phyloP scores from a whole-genome alignment of 805 yeast genomes.

The Wickerhamomyces bisporus region DNA sequence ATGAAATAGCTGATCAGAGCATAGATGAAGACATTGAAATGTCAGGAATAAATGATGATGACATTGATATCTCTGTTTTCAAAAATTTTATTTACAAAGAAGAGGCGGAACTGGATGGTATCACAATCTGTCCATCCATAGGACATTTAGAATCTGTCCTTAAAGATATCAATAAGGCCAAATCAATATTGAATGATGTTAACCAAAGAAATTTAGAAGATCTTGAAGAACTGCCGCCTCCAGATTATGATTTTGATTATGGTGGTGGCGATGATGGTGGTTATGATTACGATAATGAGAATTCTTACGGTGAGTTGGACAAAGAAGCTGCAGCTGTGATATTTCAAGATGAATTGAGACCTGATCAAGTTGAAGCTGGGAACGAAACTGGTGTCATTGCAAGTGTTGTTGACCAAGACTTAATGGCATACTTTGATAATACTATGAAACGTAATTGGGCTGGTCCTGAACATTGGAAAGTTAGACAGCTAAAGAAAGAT shows the following conservation, averaged over 20 bases:
- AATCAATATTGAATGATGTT: constrained; percentile 36
- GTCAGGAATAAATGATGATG: constrained; percentile 18
- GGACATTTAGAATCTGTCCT: constrained; percentile 53
- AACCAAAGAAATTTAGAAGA: constrained; percentile 25
- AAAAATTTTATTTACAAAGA: constrained; percentile 24
- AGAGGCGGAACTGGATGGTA: constrained; percentile 24
- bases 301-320: constrained; percentile 20
- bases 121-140: constrained; percentile 67
- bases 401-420: constrained; percentile 47
- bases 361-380: constrained; percentile 14
- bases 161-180: constrained; percentile 50
- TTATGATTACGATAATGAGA: constrained; percentile 15
- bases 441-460: constrained; percentile 72
- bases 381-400: constrained; percentile 22
- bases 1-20: constrained; percentile 16
- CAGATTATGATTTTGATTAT: constrained; percentile 15
- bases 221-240: constrained; percentile 4
- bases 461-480: constrained; percentile 92
- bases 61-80: constrained; percentile 25
- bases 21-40: constrained; percentile 17
- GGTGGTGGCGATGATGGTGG: constrained; percentile 23
- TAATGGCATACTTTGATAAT: constrained; percentile 79
- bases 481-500: constrained; percentile 48
- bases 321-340: constrained; percentile 20
- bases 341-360: constrained; percentile 15